These are phyloP conservation scores for Scutellaria minor DNA, from an alignment of 257 asterid species.

Conservation along the genomic window DNA sequence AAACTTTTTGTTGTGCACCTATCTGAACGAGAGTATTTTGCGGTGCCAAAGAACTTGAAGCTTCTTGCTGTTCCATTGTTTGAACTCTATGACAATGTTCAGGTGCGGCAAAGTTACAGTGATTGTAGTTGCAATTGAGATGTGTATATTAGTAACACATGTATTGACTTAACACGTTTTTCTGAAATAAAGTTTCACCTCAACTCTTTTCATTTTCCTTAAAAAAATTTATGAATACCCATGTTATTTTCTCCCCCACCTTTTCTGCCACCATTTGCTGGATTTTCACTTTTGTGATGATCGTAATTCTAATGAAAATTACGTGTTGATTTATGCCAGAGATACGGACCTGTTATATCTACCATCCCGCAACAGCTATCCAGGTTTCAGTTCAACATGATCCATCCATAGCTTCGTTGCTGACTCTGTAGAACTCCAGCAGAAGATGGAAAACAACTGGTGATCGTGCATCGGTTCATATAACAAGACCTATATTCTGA, in stretches of 20 bases:
- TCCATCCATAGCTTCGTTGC: conserved; percentile 57
- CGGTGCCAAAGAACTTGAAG: conserved; percentile 95
- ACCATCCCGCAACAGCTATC: conserved; percentile 98
- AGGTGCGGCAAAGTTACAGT: conserved; percentile 52
- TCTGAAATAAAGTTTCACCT: too few relatives aligned
- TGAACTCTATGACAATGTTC: conserved; percentile 96
- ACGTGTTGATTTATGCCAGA: conserved; percentile 55
- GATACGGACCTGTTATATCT: conserved; percentile 98
- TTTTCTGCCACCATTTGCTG: conserved; percentile 10
- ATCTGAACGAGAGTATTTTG: conserved; percentile 91
- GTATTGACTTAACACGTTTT: too few relatives aligned
- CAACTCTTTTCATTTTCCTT: too few relatives aligned
- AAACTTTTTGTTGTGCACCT: conserved; percentile 91
- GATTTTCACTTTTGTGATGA: conserved; percentile 6
- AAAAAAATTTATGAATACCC: not conserved
- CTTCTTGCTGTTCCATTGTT: conserved; percentile 98
- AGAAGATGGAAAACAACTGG: conserved; percentile 22
- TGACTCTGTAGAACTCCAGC: conserved; percentile 30
- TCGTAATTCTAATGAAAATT: conserved; percentile 28
- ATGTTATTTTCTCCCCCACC: not conserved
- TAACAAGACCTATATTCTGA: conserved; percentile 27
- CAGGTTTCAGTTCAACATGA: conserved; percentile 95
- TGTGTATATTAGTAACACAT: too few relatives aligned
- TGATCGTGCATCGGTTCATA: conserved; percentile 25
- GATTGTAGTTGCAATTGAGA: not conserved